Evolutionary conservation across 352 stramenopile species (phyloP), one percentile per base, ranked within the genome.

Genomic region (Albugo candida): DNA sequence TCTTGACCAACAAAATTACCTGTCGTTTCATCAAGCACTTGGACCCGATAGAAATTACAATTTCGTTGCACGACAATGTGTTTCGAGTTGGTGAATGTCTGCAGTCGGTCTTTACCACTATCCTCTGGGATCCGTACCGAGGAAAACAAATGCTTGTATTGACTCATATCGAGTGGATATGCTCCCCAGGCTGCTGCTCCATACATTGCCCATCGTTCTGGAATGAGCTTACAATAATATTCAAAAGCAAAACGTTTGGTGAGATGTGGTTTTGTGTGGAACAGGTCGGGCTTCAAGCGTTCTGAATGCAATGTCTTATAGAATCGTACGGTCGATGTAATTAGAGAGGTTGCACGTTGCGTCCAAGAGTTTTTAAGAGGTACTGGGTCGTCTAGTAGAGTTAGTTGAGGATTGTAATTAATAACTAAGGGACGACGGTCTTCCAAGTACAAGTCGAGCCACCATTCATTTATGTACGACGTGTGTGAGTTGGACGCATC

Each of bases 391-490:
- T 75, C 71, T 54, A 87, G 88, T 53, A 92, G 73, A 62, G 85
- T 85, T 51, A 92, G 72, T 62, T 94, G 80, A 51, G 82, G 82
- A 61, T 93, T 94, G 63, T 89, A 92, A 66, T 94, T 94, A 58
- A 93, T 69, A 24, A 78, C 71, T 38, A 95, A 57, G 41, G 83
- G 68, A 55, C 85, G 70, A 17, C 83, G 81, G 58, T 93, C 80
- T 16, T 46, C 68, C 37, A 95, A 53, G 63, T 95, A 95, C 83
- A 94, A 94, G 48, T 95, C 82, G 24, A 88, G 78, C 83, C 83
- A 95, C 78, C 81, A 92, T 52, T 91, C 67, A 65, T 92, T 92
- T 56, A 93, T 93, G 60, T 93, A 95, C 52, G 72, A 89, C 60
- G 83, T 92, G 63, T 93, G 68, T 51, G 63, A 67, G 59, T 93